Conservation (phyloP, 441 rosid genomes). For the Viola pubescens region DNA sequence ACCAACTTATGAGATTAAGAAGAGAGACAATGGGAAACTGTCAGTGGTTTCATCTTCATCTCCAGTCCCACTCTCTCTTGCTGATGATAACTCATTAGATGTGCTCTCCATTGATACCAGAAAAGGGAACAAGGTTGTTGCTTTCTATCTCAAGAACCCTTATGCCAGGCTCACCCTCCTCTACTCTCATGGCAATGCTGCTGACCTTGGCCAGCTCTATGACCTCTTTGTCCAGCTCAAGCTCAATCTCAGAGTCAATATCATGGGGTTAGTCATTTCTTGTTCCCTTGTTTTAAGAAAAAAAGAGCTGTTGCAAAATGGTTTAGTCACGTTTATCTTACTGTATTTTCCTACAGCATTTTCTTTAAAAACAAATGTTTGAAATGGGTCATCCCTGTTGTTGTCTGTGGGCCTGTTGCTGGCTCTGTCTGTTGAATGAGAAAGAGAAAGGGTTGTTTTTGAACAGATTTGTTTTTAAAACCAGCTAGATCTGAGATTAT, state of each 20-base stretch:
- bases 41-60: constrained; percentile 40
- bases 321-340: neutral
- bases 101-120: constrained; percentile 60
- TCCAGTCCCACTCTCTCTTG: constrained; percentile 45
- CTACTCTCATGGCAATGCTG: constrained; percentile 98
- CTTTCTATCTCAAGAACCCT: constrained; percentile 76
- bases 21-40: constrained; percentile 59
- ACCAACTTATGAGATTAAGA: constrained; percentile 77
- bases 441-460: too few species aligned
- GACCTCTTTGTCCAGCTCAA: constrained; percentile 96
- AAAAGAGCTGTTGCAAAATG: too few species aligned
- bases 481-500: constrained; percentile 29
- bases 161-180: constrained; percentile 83
- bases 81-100: constrained; percentile 68
- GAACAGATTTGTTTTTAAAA: neutral
- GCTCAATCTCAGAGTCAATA: constrained; percentile 89
- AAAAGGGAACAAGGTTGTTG: constrained; percentile 81
- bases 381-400: neutral
- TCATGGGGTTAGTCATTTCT: constrained; percentile 64
- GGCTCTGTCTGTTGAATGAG: neutral
- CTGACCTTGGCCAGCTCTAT: constrained; percentile 97
- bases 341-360: neutral
- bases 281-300: too few species aligned
- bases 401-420: constrained; percentile 3
- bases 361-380: neutral